Percentiles rank a stretch among this genome's conserved stretches.
Conservation (phyloP, 192 early-diverging fungal genomes). For the Coemansia guatemalensis region DNA sequence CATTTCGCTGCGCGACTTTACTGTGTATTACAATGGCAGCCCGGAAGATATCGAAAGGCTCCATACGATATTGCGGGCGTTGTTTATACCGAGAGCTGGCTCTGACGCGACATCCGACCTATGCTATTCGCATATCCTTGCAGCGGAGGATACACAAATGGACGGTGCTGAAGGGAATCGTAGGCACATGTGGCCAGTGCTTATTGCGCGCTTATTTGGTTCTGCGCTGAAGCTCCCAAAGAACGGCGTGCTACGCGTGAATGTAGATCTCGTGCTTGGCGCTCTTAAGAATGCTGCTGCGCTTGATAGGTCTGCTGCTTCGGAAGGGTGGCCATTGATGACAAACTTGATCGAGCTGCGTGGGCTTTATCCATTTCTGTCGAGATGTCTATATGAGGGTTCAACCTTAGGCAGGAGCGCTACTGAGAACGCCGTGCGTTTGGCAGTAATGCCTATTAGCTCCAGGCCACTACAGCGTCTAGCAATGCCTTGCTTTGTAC, state of each 20-base stretch:
- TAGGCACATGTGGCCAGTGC: constrained; percentile 19
- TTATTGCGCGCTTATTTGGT: constrained; percentile 22
- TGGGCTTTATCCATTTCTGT: constrained; percentile 31
- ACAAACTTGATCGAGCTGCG: constrained; percentile 14
- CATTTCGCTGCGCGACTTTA: constrained; percentile 16
- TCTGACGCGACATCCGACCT: not conserved
- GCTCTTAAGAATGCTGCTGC: not conserved
- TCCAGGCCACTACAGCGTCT: constrained; percentile 7
- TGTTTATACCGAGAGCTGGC: constrained; percentile 13
- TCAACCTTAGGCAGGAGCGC: not conserved
- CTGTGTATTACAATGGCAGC: constrained; percentile 30
- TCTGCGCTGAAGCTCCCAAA: constrained; percentile 6
- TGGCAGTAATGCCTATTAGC: constrained; percentile 22
- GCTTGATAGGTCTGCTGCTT: not conserved
- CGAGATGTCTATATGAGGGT: constrained; percentile 10
- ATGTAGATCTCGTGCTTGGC: not conserved
- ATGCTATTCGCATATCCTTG: not conserved
- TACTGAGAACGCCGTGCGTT: constrained; percentile 1
- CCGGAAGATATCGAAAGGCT: constrained; percentile 13
- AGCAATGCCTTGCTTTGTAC: constrained; percentile 29
- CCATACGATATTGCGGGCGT: constrained; percentile 17
- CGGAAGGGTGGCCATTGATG: constrained; percentile 12
- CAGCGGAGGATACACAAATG: not conserved
- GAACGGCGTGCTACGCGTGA: not conserved
- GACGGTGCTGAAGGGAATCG: not conserved